phyloP scores from a whole-genome alignment of 768 basidiomycete species.

The Lentinula aciculospora region DNA sequence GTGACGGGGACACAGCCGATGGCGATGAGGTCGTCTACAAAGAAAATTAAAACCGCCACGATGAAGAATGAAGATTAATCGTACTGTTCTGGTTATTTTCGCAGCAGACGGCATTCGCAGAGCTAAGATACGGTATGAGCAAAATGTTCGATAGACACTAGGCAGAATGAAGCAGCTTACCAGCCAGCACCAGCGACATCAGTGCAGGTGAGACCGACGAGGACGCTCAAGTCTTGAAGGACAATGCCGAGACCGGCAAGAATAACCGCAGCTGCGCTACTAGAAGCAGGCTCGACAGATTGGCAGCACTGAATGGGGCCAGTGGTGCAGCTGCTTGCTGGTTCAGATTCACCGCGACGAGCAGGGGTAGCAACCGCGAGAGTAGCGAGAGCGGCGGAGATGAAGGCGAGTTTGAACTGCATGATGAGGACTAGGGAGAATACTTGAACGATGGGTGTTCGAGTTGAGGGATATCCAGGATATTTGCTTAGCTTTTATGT shows the following conservation, averaged over 20 bases:
- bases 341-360: slow-evolving; percentile 9
- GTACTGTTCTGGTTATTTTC: background rate
- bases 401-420: slow-evolving; percentile 9
- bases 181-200: background rate
- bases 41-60: no score
- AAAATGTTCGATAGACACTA: no score
- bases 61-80: background rate
- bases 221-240: background rate
- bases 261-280: background rate
- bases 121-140: background rate
- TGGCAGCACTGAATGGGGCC: slow-evolving; percentile 16
- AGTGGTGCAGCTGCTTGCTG: slow-evolving; percentile 12
- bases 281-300: background rate
- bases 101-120: background rate
- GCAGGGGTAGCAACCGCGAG: slow-evolving; percentile 16
- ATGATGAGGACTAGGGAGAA: background rate
- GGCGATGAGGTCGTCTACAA: background rate
- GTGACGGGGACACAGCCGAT: slow-evolving; percentile 3
- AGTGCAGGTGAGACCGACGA: slow-evolving; percentile 6
- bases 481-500: background rate
- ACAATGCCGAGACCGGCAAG: background rate
- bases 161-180: background rate
- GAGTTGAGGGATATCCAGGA: background rate
- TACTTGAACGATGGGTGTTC: slow-evolving; percentile 4
- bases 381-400: slow-evolving; percentile 11